Evolutionary conservation across 305 asterid species (phyloP), one percentile per base, ranked within the genome.

Genomic region (Rubia tinctorum): DNA sequence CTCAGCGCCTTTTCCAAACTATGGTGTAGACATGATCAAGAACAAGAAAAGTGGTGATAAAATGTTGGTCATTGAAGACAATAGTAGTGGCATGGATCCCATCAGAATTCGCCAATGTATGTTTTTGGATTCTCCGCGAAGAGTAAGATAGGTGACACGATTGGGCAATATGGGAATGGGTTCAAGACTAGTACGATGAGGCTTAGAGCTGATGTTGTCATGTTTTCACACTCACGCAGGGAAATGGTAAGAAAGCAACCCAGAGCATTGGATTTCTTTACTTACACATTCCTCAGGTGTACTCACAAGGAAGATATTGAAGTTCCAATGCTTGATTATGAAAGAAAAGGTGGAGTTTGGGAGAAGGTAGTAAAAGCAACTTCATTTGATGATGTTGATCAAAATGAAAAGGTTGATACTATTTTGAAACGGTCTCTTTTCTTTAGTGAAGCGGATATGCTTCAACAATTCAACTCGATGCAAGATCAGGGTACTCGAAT

Each of bases 241-340:
- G 60, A 55, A 55, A n/a, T 7, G 60, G 60, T 15, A 55, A 55
- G 12, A 55, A 55, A 6, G 11, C 60, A 55, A 55, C 60, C 23
- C 25, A 55, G n/a, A 55, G 60, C 60, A 55, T 55, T n/a, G 60
- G 60, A 15, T 18, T 55, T 12, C 60, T 55, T 55, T 55, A 12
- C n/a, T 0, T 55, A 55, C 12, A 55, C 60, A 7, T 55, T 55
- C 60, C 60, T n/a, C 12, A n/a, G 11, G 25, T n/a, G 60, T 55
- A 55, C 60, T 18, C 60, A 55, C 23, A 55, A 55, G 60, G 25
- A 55, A n/a, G 60, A 55, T 11, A 55, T 55, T 55, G 60, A 55
- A 55, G 60, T 55, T 55, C 60, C 60, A 18, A 55, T 55, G 60
- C 60, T 55, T n/a, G 60, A 55, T 55, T 55, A 55, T 55, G 60